Evolutionary conservation across 371 early-diverging fungal species (phyloP).

Genomic region (Blakeslea trispora): DNA sequence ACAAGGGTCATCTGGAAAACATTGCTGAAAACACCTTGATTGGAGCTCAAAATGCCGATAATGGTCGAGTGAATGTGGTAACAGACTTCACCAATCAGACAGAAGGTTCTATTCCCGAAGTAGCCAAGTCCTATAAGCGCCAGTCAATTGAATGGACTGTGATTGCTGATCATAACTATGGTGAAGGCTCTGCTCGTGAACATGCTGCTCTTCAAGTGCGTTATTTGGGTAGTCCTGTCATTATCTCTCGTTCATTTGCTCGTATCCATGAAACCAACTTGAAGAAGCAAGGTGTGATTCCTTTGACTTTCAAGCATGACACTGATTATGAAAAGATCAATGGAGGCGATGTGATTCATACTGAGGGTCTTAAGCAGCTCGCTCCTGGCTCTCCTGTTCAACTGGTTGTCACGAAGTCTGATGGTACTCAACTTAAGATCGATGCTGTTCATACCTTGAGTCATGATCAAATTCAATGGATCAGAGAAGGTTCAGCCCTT

Average conservation of each 20-base stretch:
- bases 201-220: conserved; percentile 96
- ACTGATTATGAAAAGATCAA: conserved; percentile 80
- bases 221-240: conserved; percentile 88
- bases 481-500: conserved; percentile 89
- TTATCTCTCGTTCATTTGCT: conserved; percentile 92
- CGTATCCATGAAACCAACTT: conserved; percentile 98
- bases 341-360: conserved; percentile 80
- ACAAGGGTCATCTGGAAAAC: conserved; percentile 96
- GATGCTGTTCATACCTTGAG: conserved; percentile 88
- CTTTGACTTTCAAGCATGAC: conserved; percentile 85
- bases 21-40: conserved; percentile 96
- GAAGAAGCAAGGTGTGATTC: conserved; percentile 97
- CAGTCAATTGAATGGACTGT: conserved; percentile 88
- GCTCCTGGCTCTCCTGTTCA: conserved; percentile 64
- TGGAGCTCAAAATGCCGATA: conserved; percentile 93
- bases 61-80: conserved; percentile 84
- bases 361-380: conserved; percentile 74
- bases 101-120: conserved; percentile 84
- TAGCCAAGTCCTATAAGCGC: conserved; percentile 87
- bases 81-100: conserved; percentile 68
- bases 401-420: conserved; percentile 50
- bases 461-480: conserved; percentile 92
- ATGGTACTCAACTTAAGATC: conserved; percentile 63
- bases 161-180: conserved; percentile 95
- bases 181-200: conserved; percentile 97